Evolutionary conservation across 805 yeast species (phyloP), one percentile per base, ranked within the genome.

Genomic region (Hagleromyces aurorensis): DNA sequence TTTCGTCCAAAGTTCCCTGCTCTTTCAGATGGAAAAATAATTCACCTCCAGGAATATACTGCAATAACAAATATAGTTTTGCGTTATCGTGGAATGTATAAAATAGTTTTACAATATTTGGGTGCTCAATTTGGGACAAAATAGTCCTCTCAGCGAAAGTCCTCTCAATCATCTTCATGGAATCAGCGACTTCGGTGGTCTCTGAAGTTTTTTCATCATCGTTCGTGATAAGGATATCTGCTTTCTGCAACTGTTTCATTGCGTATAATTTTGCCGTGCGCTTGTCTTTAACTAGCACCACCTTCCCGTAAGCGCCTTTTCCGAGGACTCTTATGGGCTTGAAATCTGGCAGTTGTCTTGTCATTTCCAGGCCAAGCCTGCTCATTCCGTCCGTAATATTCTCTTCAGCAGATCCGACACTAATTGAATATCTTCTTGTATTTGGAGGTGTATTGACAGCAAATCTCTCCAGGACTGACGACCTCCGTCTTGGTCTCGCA

Each of bases 1-100:
- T 73, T 58, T 76, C 93, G 33, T 61, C 68, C 28, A 67, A 58
- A 33, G 68, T 67, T 19, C 62, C 59, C 37, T 43, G 55, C 29
- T 50, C 59, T 19, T 55, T 55, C 32, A 66, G 41, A 44, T 66
- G 68, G 25, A 44, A 59, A 29, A 64, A 85, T 20, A 85, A 55
- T 52, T 85, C 96, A 14, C 96, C 95, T 6, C 96, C 96, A 30
- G 83, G 87, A 11, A 87, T 74, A 50, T 80, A 85, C 51, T 85
- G 93, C 26, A 85, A 55, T 17, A 83, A 65, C 25, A 85, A 50
- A 48, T 85, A 86, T 19, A 86, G 70, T 49, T 80, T 82, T 30
- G 75, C 70, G 32, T 69, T 61, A 48, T 86, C 95, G 55, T 86
- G 96, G 38, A 85, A 69, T 0, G 95, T 87, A 46, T 81, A 85